phyloP scores from a whole-genome alignment of 805 yeast species.

The Candida odintsovae region DNA sequence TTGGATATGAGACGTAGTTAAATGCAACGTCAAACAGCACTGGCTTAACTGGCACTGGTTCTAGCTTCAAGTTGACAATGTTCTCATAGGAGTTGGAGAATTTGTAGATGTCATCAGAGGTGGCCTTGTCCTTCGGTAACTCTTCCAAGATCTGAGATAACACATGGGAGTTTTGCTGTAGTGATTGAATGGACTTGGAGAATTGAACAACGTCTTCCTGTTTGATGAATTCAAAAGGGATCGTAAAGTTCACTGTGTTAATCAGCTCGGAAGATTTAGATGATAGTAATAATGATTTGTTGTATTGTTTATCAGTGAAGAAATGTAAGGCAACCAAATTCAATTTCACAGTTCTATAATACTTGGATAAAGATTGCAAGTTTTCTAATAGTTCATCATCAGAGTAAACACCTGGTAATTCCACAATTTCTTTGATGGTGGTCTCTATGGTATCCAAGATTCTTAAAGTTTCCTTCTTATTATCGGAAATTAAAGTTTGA shows the following conservation, averaged over 20 bases:
- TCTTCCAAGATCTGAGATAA: conserved; percentile 41
- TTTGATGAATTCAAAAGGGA: conserved; percentile 28
- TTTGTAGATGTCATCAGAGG: conserved; percentile 18
- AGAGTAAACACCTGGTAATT: conserved; percentile 88
- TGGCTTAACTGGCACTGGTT: conserved; percentile 75
- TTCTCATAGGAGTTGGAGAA: conserved; percentile 21
- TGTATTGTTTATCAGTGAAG: conserved; percentile 32
- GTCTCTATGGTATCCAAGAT: conserved; percentile 37
- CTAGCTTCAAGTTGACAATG: conserved; percentile 26
- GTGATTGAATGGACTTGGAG: conserved; percentile 10
- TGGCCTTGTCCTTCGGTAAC: conserved; percentile 18
- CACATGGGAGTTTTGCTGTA: conserved; percentile 33
- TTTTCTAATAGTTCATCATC: conserved; percentile 63
- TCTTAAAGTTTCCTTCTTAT: conserved; percentile 30
- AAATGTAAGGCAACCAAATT: conserved; percentile 41
- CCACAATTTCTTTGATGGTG: conserved; percentile 56
- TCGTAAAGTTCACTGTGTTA: conserved; percentile 12
- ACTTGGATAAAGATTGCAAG: conserved; percentile 43
- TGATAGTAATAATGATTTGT: conserved; percentile 43
- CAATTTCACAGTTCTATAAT: conserved; percentile 41
- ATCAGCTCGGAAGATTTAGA: conserved; percentile 25
- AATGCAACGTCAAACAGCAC: conserved; percentile 87
- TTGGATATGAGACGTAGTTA: conserved; percentile 59
- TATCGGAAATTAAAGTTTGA: conserved; percentile 18
- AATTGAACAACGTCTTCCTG: conserved; percentile 28